A percentile compares a stretch with the other conserved stretches of the same genome.
Conservation (phyloP, 2,329 filamentous ascomycete genomes). For the Domatiomyces globalis region DNA sequence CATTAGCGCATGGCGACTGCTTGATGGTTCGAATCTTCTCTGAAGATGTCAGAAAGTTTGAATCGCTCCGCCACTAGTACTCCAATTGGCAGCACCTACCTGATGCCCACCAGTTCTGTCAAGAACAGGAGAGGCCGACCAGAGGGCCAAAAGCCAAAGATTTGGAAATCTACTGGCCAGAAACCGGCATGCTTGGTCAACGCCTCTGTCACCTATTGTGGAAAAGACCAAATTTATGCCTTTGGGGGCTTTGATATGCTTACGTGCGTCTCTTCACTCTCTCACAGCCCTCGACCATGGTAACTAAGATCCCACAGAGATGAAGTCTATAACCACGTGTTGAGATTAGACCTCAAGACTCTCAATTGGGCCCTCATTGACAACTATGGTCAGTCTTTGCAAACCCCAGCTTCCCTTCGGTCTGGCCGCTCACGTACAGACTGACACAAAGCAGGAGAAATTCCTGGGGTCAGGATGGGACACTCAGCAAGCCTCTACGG, state of each 20-base stretch:
- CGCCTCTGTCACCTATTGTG: constrained; percentile 96
- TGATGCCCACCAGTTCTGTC: constrained; percentile 75
- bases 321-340: constrained; percentile 95
- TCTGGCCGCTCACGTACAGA: not conserved
- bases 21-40: not conserved
- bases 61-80: constrained; percentile 13
- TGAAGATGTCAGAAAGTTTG: not conserved
- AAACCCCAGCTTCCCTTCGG: constrained; percentile 45
- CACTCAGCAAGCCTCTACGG: constrained; percentile 92
- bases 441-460: constrained; percentile 4
- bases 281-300: not conserved
- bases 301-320: constrained; percentile 32
- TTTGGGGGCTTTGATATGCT: constrained; percentile 99
- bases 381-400: constrained; percentile 60
- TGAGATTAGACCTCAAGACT: constrained; percentile 71
- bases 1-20: not conserved
- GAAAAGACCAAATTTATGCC: constrained; percentile 92
- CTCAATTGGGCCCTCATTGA: constrained; percentile 93
- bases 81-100: constrained; percentile 45
- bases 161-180: constrained; percentile 63
- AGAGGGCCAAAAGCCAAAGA: constrained; percentile 55
- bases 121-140: constrained; percentile 47
- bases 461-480: constrained; percentile 37
- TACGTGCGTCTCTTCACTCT: constrained; percentile 33
- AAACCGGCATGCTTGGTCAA: constrained; percentile 91